Evolutionary conservation across 176 grass and related monocot genomes (phyloP).

Genomic region (Typha latifolia): DNA sequence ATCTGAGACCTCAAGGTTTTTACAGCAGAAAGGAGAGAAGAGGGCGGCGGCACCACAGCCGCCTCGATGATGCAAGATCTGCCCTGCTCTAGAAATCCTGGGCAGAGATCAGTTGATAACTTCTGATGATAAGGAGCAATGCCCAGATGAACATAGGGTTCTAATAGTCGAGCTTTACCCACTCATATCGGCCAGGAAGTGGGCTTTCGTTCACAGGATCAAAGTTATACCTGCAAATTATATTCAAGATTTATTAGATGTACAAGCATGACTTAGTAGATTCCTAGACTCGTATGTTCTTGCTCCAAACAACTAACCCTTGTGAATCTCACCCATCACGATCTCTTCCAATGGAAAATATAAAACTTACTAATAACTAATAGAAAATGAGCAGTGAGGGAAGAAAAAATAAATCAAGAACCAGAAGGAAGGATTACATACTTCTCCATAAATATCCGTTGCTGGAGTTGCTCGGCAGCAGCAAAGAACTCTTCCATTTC

Average conservation of each 20-base stretch:
- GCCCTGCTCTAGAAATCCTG: slow-evolving; percentile 19
- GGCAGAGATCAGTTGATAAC: slow-evolving; percentile 10
- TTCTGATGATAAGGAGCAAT: not conserved
- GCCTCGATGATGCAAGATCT: not conserved
- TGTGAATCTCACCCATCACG: too few species aligned
- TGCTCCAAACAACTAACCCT: not conserved
- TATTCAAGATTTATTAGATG: not conserved
- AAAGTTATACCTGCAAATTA: slow-evolving; percentile 34
- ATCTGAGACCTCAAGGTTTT: slow-evolving; percentile 7
- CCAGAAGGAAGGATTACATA: slow-evolving; percentile 4
- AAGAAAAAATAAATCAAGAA: not conserved
- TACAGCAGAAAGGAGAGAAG: slow-evolving; percentile 9
- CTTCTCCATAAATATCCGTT: slow-evolving; percentile 48
- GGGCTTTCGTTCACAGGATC: slow-evolving; percentile 36
- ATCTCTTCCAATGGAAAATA: too few species aligned
- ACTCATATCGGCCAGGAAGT: slow-evolving; percentile 30
- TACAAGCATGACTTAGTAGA: not conserved
- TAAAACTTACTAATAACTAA: too few species aligned
- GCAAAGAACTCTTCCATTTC: slow-evolving; percentile 74
- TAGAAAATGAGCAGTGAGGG: not conserved
- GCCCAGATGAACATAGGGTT: slow-evolving; percentile 7
- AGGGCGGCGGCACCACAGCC: not conserved
- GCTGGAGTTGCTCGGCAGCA: slow-evolving; percentile 39
- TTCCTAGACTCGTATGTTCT: not conserved
- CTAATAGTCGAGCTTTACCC: slow-evolving; percentile 31